Percentiles rank a stretch among this genome's conserved stretches.
Evolutionary conservation across 2,329 filamentous ascomycete genomes (phyloP).

Genomic region (Talaromyces rugulosus): DNA sequence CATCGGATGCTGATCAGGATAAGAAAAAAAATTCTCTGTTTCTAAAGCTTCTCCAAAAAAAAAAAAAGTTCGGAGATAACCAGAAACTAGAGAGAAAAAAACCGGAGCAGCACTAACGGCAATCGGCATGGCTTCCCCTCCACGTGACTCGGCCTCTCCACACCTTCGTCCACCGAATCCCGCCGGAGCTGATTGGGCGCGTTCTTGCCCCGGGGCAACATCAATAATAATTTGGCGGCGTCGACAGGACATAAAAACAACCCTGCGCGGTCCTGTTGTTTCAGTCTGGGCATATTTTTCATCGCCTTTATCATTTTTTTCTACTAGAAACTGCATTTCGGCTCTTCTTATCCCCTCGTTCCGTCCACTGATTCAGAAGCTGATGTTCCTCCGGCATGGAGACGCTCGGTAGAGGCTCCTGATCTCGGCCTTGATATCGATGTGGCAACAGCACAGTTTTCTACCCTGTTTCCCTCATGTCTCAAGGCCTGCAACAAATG

Average conservation of each 20-base stretch:
- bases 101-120: conserved; percentile 10
- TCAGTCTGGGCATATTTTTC: not conserved
- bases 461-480: not conserved
- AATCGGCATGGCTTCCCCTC: conserved; percentile 11
- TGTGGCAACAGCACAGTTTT: not conserved
- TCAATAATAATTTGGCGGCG: not conserved
- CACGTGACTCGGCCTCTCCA: conserved; percentile 14
- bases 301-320: not conserved
- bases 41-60: not conserved
- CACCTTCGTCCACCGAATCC: conserved; percentile 8
- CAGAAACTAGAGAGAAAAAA: conserved; percentile 19
- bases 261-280: not conserved
- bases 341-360: not conserved
- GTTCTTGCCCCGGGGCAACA: conserved; percentile 2
- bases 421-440: not conserved
- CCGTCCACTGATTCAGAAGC: not conserved
- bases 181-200: conserved; percentile 12
- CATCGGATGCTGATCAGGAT: not conserved
- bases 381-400: conserved; percentile 4
- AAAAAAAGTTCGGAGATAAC: conserved; percentile 8
- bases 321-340: not conserved
- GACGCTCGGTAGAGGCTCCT: conserved; percentile 3
- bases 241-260: not conserved
- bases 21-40: not conserved
- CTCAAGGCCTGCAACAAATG: conserved; percentile 7